Evolutionary conservation across 1,139 yeast genomes (phyloP).

Genomic region (Blastobotrys niveus): DNA sequence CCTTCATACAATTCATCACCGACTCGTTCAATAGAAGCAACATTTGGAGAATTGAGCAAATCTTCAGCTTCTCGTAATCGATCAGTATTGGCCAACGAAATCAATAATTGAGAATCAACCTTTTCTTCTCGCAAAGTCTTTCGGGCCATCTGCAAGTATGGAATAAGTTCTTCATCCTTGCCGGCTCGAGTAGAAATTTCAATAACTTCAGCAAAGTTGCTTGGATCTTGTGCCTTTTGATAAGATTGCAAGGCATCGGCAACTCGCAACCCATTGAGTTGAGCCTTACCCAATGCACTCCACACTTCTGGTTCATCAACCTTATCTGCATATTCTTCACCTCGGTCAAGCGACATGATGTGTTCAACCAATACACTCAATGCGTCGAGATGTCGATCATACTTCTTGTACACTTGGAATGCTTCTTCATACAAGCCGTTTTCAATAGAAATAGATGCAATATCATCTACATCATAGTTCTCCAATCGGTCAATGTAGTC

Average conservation of each 20-base stretch:
- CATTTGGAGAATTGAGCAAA: conserved; percentile 79
- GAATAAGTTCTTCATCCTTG: conserved; percentile 86
- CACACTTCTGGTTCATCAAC: conserved; percentile 81
- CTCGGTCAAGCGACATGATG: conserved; percentile 89
- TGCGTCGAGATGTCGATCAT: conserved; percentile 72
- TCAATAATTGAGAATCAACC: conserved; percentile 86
- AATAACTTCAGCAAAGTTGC: conserved; percentile 85
- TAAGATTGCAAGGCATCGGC: conserved; percentile 83
- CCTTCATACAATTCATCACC: conserved; percentile 87
- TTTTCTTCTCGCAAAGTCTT: conserved; percentile 82
- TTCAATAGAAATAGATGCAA: conserved; percentile 87
- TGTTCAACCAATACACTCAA: conserved; percentile 89
- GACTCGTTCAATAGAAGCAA: conserved; percentile 84
- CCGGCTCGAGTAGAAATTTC: conserved; percentile 96
- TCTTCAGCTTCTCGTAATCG: conserved; percentile 76
- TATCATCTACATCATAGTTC: conserved; percentile 87
- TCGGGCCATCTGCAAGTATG: conserved; percentile 92
- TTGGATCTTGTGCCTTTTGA: conserved; percentile 85
- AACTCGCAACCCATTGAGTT: conserved; percentile 85
- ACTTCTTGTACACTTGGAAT: conserved; percentile 83
- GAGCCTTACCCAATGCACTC: conserved; percentile 96
- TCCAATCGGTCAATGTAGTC: conserved; percentile 84
- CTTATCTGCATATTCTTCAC: conserved; percentile 88
- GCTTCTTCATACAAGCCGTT: conserved; percentile 91
- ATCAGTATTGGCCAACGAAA: conserved; percentile 77